These are phyloP conservation scores for Beta vulgaris DNA, from an alignment of 148 eudicot genomes.

Conservation along the genomic window DNA sequence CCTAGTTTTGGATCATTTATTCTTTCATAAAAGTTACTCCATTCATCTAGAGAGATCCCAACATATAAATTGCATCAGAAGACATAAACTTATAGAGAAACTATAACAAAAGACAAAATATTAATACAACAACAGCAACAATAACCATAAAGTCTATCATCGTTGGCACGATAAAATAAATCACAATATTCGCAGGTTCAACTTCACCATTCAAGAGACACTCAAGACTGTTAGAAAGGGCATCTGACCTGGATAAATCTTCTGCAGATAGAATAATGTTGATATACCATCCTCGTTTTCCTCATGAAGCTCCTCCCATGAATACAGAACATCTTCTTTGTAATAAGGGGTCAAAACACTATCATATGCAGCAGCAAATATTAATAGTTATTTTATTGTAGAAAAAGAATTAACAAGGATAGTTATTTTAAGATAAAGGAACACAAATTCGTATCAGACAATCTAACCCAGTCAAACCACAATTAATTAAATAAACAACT, in stretches of 20 bases:
- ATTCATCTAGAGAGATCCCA: constrained; percentile 61
- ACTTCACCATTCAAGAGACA: not conserved
- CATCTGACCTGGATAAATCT: constrained; percentile 92
- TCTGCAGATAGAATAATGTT: constrained; percentile 84
- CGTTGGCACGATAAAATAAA: not conserved
- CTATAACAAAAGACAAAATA: constrained; percentile 12
- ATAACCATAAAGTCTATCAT: not conserved
- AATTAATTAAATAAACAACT: no score
- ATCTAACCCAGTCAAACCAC: no score
- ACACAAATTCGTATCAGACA: no score
- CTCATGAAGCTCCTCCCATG: constrained; percentile 70
- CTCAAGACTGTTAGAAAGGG: not conserved
- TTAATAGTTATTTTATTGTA: constrained; percentile 8
- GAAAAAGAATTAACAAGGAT: not conserved
- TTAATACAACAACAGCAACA: not conserved
- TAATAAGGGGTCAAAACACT: constrained; percentile 96
- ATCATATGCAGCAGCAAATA: constrained; percentile 20
- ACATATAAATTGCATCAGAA: constrained; percentile 10
- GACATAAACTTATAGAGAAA: constrained; percentile 10
- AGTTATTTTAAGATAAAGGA: not conserved
- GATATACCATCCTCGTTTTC: constrained; percentile 98
- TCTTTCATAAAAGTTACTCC: constrained; percentile 71
- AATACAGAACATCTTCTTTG: constrained; percentile 95
- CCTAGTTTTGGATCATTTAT: constrained; percentile 51
- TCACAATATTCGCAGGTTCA: not conserved